Evolutionary conservation across 148 eudicot genomes (phyloP).

Genomic region (Cornus kousa): DNA sequence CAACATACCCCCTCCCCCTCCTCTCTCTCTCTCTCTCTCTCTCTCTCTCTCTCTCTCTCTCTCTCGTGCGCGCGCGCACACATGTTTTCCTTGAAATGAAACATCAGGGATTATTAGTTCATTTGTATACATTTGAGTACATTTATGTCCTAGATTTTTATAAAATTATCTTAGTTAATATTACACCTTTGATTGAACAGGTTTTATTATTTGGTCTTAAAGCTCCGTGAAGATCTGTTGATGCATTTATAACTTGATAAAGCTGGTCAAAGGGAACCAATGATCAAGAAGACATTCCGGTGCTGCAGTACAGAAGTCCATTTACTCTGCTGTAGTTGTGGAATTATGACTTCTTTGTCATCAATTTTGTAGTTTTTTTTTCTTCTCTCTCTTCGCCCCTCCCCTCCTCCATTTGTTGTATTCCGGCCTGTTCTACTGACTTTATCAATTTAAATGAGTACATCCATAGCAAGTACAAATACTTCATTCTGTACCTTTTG

Average conservation of each 20-base stretch:
- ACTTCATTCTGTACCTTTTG: not conserved
- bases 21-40: no score
- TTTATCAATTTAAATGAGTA: not conserved
- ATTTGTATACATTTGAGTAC: not conserved
- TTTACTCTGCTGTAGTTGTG: not conserved
- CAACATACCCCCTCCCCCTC: no score
- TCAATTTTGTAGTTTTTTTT: not conserved
- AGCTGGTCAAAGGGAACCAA: not conserved
- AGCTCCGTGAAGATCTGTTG: not conserved
- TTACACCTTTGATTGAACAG: not conserved
- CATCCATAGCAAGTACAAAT: not conserved
- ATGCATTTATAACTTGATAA: not conserved
- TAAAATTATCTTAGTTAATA: not conserved
- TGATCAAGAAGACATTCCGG: not conserved
- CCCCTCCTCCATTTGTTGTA: not conserved
- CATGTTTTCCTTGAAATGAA: no score
- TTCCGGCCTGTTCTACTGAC: not conserved
- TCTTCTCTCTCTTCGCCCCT: not conserved
- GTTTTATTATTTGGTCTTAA: constrained; percentile 9
- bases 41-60: no score
- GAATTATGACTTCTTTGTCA: not conserved
- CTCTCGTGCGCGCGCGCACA: no score
- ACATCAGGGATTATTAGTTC: no score
- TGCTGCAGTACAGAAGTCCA: not conserved
- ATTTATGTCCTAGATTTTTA: not conserved